Base-by-base conservation (phyloP, 2,329 filamentous ascomycete species). In the Aspergillus intermedius region DNA sequence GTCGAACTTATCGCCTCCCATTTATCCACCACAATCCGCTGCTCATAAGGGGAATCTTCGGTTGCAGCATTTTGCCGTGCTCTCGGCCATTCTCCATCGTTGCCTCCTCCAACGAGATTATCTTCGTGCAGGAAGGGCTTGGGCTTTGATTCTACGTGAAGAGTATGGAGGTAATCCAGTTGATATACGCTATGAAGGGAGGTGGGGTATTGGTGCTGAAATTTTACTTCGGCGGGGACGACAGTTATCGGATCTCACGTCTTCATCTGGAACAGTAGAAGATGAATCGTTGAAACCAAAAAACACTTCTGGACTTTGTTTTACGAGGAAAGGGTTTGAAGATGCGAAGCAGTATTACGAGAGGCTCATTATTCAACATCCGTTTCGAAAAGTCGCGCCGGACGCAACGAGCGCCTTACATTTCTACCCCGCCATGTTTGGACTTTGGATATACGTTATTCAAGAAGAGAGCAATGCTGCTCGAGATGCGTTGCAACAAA, bases 161-260 rank as follows among this genome's bases (percentile, higher is more conserved):
- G 79, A 77, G 44, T 72, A 83, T 21, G 62, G 70, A 49, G 82
- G 81, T 3, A 66, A 68, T 43, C 70, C 72, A 5, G 74, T 91
- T 17, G 88, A 95, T 63, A 66, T 91, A 43, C 80, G 89, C 35
- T 74, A 74, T 17, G 77, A 84, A 59, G 79, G 81, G 32, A 78
- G 86, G 55, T 96, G 91, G 91, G 84, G 84, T 12, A 78, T 95
- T 41, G 90, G 88, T 0, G 88, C 88, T 2, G 91, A 95, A 69
- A 80, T 96, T 17, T 70, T 95, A 48, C 82, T 95, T 70, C 80
- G 86, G 13, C 68, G 68, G 61, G 70, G 60, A 55, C 57, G 53
- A 47, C 53, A 65, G 49, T 54, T 52, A 49, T 51, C 56, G 15
- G 49, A 50, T 22, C 57, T 32, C 22, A 15, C 49, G 15, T n/a